Evolutionary conservation across 1,284 basidiomycete genomes (phyloP), one percentile per base, ranked within the genome.

Genomic region (Leucoagaricus sp.): DNA sequence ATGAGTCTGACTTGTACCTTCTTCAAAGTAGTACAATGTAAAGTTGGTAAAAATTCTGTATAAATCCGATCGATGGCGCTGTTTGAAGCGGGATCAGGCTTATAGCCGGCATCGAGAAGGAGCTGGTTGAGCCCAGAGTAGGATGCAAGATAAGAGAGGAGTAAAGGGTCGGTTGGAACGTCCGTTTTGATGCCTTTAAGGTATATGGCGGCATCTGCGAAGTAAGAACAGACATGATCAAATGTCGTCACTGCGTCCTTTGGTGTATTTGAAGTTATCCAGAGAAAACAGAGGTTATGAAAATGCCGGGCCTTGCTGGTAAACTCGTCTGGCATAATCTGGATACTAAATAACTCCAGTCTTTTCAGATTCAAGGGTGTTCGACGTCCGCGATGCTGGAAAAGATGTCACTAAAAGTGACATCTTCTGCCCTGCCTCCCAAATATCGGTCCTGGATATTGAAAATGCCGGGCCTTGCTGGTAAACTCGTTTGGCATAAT

Each of bases 171-270:
- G 25, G 17, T 3, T 15, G 38, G n/a, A 12, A n/a, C 15, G 26
- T 56, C 54, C 3, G 54, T 56, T 13, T 12, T 19, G 15, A 56
- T 9, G 19, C 54, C 48, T 25, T 42, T 15, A 42, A 56, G 12
- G 50, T 50, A 2, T 15, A 31, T 13, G 49, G 38, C n/a, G 33
- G 28, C n/a, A n/a, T n/a, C n/a, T 36, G 49, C 19, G 21, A 56
- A 41, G 13, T 36, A 4, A 12, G 5, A 10, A 15, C 55, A 56
- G 17, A 56, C 38, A n/a, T 25, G 17, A 34, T 29, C 55, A 4
- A 56, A 49, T 19, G 34, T 33, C 1, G 49, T 36, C 2, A 48
- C 25, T 2, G 42, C 3, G 15, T 9, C 26, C 9, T 4, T 2
- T 17, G 10, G 10, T 23, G 33, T 19, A n/a, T 56, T 56, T 1